Percentiles rank a stretch among this genome's conserved stretches.
phyloP scores from a whole-genome alignment of 208 protist species.

The Balamuthia mandrillaris region DNA sequence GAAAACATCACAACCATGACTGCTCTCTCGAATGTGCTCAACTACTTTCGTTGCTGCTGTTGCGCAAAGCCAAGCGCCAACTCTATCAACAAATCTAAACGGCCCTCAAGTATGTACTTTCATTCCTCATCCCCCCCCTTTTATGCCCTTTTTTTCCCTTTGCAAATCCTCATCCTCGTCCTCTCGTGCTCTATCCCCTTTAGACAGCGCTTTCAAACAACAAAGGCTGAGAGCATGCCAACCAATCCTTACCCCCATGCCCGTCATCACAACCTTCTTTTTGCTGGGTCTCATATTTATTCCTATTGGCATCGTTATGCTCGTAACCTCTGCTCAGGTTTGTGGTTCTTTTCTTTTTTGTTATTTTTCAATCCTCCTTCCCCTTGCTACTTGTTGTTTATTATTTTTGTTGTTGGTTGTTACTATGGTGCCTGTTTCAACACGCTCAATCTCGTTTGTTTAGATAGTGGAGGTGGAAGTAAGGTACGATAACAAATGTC shows the following conservation, averaged over 20 bases:
- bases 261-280: not conserved
- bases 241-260: not conserved
- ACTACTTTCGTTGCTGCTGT: too few species aligned
- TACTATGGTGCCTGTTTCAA: not conserved
- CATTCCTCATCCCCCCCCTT: not conserved
- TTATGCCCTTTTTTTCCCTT: not conserved
- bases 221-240: not conserved
- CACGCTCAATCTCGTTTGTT: not conserved
- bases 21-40: too few species aligned
- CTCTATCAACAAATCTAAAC: too few species aligned
- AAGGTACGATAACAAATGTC: not conserved
- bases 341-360: not conserved
- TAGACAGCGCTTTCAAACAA: not conserved
- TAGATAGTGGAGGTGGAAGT: conserved; percentile 18
- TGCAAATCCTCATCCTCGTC: not conserved
- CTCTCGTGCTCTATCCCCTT: not conserved
- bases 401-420: not conserved
- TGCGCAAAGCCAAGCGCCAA: too few species aligned
- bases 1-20: too few species aligned
- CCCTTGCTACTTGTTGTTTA: not conserved
- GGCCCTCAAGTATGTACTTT: too few species aligned
- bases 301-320: not conserved
- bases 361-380: not conserved
- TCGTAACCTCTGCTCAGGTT: not conserved
- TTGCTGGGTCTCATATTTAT: not conserved